Percentiles rank a stretch among this genome's conserved stretches.
Conservation (phyloP, 106 monocot species). For the Allium sativum region DNA sequence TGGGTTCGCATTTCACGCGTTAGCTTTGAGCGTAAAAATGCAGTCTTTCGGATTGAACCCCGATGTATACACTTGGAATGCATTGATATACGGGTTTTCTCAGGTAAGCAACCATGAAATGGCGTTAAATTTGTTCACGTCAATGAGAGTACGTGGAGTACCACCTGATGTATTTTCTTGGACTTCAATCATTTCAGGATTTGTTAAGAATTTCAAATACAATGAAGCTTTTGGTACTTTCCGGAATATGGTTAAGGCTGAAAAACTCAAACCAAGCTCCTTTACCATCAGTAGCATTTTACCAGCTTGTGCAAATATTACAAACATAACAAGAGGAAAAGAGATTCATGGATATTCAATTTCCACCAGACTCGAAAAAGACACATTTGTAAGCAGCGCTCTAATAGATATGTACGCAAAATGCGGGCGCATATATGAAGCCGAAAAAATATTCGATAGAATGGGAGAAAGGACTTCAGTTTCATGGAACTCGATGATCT, state of each 20-base stretch:
- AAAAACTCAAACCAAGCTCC: slow-evolving; percentile 29
- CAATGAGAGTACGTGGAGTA: slow-evolving; percentile 26
- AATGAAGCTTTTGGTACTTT: slow-evolving; percentile 28
- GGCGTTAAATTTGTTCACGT: slow-evolving; percentile 19
- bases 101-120: slow-evolving; percentile 14
- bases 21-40: slow-evolving; percentile 26
- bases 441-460: slow-evolving; percentile 19
- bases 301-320: slow-evolving; percentile 39
- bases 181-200: slow-evolving; percentile 43
- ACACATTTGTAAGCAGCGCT: slow-evolving; percentile 31
- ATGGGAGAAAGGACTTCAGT: slow-evolving; percentile 28
- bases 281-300: slow-evolving; percentile 36
- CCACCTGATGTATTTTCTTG: slow-evolving; percentile 41
- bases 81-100: slow-evolving; percentile 40
- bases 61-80: slow-evolving; percentile 45
- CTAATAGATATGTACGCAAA: slow-evolving; percentile 57
- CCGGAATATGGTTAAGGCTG: slow-evolving; percentile 23
- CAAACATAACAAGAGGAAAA: slow-evolving; percentile 28
- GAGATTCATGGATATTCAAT: slow-evolving; percentile 36
- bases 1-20: slow-evolving; percentile 13
- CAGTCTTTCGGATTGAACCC: slow-evolving; percentile 12
- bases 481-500: slow-evolving; percentile 55
- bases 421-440: slow-evolving; percentile 38
- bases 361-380: slow-evolving; percentile 13
- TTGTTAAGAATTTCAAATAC: slow-evolving; percentile 27